Percentiles rank a stretch among this genome's conserved stretches.
phyloP scores from a whole-genome alignment of 331 rosid species.

The Pyracantha coccinea region DNA sequence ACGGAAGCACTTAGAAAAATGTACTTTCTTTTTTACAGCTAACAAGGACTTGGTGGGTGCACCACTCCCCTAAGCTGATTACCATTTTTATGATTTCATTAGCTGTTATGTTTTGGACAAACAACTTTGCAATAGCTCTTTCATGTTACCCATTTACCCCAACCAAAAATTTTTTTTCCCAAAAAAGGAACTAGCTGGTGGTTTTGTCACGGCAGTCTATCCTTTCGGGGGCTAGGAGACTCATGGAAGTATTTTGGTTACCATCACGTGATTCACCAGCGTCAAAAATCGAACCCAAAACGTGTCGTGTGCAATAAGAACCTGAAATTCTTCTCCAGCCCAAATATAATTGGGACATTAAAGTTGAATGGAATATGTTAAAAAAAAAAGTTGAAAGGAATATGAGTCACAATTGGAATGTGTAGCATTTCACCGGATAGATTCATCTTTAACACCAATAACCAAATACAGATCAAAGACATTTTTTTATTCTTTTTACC shows the following conservation, averaged over 20 bases:
- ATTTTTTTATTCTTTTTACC: neutral
- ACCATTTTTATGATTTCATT: neutral
- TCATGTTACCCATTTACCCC: neutral
- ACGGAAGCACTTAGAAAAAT: neutral
- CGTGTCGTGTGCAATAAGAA: too few relatives aligned
- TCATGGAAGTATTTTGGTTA: too few relatives aligned
- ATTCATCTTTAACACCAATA: conserved; percentile 1
- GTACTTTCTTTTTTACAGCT: neutral
- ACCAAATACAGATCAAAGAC: neutral
- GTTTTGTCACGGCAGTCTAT: accelerated
- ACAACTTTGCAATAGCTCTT: neutral
- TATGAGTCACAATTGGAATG: too few relatives aligned
- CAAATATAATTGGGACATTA: too few relatives aligned
- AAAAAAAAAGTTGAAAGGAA: too few relatives aligned
- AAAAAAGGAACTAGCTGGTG: too few relatives aligned
- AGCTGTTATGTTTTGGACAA: neutral
- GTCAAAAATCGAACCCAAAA: too few relatives aligned
- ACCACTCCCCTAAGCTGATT: neutral
- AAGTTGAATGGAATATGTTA: too few relatives aligned
- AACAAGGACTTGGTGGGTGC: neutral
- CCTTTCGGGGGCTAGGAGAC: too few relatives aligned
- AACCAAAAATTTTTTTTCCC: neutral
- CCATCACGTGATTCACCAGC: too few relatives aligned
- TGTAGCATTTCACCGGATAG: neutral
- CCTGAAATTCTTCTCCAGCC: too few relatives aligned